Evolutionary conservation across 257 asterid species (phyloP), one percentile per base, ranked within the genome.

Genomic region (Jacaranda mimosifolia): DNA sequence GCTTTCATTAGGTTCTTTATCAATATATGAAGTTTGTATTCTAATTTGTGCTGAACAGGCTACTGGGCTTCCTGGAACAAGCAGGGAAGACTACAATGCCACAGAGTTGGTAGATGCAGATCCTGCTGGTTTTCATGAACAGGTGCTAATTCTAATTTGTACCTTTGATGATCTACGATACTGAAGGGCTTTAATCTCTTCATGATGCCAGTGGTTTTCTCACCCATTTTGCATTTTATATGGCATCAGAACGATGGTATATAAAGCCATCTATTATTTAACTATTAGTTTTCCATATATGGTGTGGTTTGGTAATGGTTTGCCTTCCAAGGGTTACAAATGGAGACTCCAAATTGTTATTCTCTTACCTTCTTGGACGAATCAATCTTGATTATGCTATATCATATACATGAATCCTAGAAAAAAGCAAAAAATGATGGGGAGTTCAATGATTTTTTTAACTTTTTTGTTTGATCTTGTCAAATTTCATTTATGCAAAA

Each of bases 71-170:
- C 67, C 96, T 78, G 89, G 85, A 58, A 81, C 90, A 65, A 79
- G 74, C 79, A 84, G 85, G 82, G 98, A 92, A 77, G 97, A 91
- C 51, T 76, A 77, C 68, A 72, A 42, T 59, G 74, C 81, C 13
- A 60, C 83, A 19, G 99, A 91, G 63, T 69, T 81, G 52, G 79
- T 81, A 57, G 97, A 96, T 74, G 77, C 97, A 43, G 99, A 93
- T 80, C 88, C 96, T 73, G 88, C 91, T 79, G 91, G 88, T 72
- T 88, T 96, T 76, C 87, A 83, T 5, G 96, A 88, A 60, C 96
- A 93, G 98, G 99, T 95, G 75, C 73, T 38, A 7, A 12, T 18
- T 63, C 13, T 63, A 51, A 13, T 45, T 74, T 65, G 18, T 13
- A 45, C 39, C 17, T 43, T 70, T 46, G 19, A 14, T 55, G 26